Conservation (phyloP, 208 protist species). For the Naegleria fowleri region DNA sequence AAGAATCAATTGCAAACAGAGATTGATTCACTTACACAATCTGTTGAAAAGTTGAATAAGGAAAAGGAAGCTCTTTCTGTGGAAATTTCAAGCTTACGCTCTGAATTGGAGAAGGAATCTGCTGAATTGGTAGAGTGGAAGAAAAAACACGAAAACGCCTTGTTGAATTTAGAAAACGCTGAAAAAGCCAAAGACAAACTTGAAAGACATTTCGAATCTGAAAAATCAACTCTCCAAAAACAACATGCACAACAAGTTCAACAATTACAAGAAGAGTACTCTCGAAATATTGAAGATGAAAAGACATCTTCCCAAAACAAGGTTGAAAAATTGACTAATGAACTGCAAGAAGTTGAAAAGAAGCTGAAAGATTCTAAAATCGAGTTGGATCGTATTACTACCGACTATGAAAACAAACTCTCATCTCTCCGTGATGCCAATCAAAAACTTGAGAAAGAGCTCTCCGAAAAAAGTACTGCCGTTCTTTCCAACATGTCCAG, state of each 20-base stretch:
- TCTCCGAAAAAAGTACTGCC: not conserved
- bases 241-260: not conserved
- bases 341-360: not conserved
- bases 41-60: not conserved
- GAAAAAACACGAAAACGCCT: not conserved
- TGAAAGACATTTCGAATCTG: not conserved
- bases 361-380: not conserved
- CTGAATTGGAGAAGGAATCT: not conserved
- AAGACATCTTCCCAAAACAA: not conserved
- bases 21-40: not conserved
- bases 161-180: not conserved
- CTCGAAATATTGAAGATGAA: not conserved
- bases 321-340: not conserved
- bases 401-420: not conserved
- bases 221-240: not conserved
- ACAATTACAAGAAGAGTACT: not conserved
- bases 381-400: not conserved
- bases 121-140: not conserved
- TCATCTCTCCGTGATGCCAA: not conserved
- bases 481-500: not conserved
- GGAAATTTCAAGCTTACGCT: not conserved
- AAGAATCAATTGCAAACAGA: not conserved
- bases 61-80: not conserved
- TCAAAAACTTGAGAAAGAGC: not conserved
- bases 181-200: not conserved